A percentile compares a stretch with the other conserved stretches of the same genome.
Evolutionary conservation across 352 stramenopile species (phyloP).

Genomic region (Peronosclerospora sorghi): DNA sequence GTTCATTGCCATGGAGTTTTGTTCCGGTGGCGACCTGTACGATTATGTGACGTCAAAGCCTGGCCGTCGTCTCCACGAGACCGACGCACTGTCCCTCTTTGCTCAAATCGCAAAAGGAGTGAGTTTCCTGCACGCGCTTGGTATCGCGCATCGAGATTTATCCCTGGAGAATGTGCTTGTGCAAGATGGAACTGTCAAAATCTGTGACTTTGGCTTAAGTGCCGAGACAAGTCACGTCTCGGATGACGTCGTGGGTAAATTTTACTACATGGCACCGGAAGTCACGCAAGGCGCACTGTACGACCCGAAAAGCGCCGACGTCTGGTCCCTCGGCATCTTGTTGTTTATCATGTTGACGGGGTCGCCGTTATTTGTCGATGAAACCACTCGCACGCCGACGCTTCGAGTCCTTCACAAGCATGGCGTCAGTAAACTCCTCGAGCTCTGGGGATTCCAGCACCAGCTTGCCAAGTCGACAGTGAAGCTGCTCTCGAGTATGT

Average conservation of each 20-base stretch:
- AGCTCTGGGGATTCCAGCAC: constrained; percentile 39
- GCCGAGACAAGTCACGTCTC: constrained; percentile 23
- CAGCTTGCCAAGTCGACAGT: constrained; percentile 18
- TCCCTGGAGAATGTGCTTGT: constrained; percentile 56
- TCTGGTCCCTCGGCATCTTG: constrained; percentile 78
- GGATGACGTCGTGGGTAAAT: constrained; percentile 41
- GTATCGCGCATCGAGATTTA: constrained; percentile 40
- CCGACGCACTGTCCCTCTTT: constrained; percentile 25
- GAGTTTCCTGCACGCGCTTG: constrained; percentile 32
- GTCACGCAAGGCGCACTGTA: constrained; percentile 21
- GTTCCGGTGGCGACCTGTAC: constrained; percentile 46
- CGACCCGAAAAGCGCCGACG: constrained; percentile 44
- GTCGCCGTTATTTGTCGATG: constrained; percentile 22
- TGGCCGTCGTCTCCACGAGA: constrained; percentile 19
- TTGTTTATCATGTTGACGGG: constrained; percentile 69
- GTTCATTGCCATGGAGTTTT: constrained; percentile 61
- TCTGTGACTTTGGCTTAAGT: constrained; percentile 58
- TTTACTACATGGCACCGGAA: constrained; percentile 64
- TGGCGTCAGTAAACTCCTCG: constrained; percentile 41
- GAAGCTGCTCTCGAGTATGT: constrained; percentile 34
- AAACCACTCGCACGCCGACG: constrained; percentile 28
- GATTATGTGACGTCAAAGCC: constrained; percentile 30
- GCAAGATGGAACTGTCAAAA: constrained; percentile 22
- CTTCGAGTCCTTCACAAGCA: constrained; percentile 33
- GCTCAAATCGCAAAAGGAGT: constrained; percentile 29